Base-by-base conservation (phyloP, 371 early-diverging fungal genomes). In the Mortierella sp. region DNA sequence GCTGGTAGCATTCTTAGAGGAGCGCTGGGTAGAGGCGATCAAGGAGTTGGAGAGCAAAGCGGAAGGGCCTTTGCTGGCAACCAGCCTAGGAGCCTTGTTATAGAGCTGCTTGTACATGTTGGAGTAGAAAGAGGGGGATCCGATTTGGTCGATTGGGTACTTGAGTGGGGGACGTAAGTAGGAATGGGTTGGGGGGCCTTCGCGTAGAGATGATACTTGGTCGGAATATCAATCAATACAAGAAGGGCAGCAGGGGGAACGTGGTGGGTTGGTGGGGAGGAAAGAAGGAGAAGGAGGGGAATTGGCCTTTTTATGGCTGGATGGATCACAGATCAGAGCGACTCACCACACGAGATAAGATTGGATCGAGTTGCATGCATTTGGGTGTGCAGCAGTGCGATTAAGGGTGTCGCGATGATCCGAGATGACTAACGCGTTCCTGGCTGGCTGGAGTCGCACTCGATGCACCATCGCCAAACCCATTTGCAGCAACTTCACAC, bases 131-230 rank as follows among this genome's bases (percentile, higher is more conserved):
- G 22, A 10, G 10, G 34, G 34, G 34, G 34, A 7, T 34, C 10
- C 22, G 37, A 14, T 39, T 65, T 61, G 71, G 65, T 64, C 62
- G 53, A 47, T 27, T 27, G 48, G 47, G n/a, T 50, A n/a, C 39
- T 5, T 34, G 17, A 12, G 59, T 13, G 19, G 47, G 10, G 47
- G 24, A 43, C 4, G 14, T 5, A 14, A 9, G 44, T 21, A n/a
- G 28, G 24, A 46, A 52, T 22, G 34, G 62, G 25, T 24, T 27
- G 10, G 34, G 29, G 25, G 50, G 25, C 62, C 67, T 63, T 59
- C 59, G 24, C 45, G 64, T 68, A 74, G 56, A 67, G 68, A 63
- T 74, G 76, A 74, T 74, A 74, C 68, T 74, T 74, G 76, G 76
- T 74, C 76, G 76, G 54, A 59, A 4, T 74, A 74, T 74, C 76